Conservation (phyloP, 805 yeast species). For the Kodamaea jinghongensis region DNA sequence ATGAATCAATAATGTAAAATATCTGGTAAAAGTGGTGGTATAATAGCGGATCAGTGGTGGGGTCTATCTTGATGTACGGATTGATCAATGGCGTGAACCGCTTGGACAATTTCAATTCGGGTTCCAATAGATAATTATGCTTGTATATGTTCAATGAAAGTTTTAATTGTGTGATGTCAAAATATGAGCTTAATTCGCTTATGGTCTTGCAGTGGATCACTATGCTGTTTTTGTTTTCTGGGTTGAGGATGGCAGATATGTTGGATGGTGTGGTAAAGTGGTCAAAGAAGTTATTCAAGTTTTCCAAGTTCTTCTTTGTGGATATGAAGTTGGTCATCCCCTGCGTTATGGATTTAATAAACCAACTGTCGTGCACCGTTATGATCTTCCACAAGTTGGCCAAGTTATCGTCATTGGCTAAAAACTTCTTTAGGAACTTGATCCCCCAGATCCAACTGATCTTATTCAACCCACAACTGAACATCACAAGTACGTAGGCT, state of each 20-base stretch:
- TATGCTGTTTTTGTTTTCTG: conserved; percentile 5
- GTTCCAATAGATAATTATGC: conserved; percentile 56
- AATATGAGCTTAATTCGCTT: conserved; percentile 52
- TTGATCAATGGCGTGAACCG: conserved; percentile 21
- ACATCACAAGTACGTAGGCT: conserved; percentile 66
- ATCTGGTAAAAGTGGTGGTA: conserved; percentile 49
- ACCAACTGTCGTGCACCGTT: conserved; percentile 90
- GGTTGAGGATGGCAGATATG: conserved; percentile 4
- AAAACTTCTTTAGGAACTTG: conserved; percentile 52
- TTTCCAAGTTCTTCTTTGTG: conserved; percentile 30
- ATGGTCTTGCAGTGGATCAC: conserved; percentile 49
- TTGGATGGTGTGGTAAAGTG: conserved; percentile 19
- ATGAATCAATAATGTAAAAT: conserved; percentile 45
- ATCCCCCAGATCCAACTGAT: conserved; percentile 71
- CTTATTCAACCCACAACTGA: conserved; percentile 76
- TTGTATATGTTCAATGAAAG: conserved; percentile 74
- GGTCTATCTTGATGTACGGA: conserved; percentile 19
- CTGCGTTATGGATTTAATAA: conserved; percentile 73
- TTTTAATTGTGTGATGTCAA: conserved; percentile 76
- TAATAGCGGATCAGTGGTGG: conserved; percentile 19
- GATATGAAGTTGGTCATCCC: conserved; percentile 57
- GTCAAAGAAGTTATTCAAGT: conserved; percentile 26
- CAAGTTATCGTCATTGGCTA: conserved; percentile 51
- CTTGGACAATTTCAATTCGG: conserved; percentile 19
- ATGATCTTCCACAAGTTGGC: conserved; percentile 55